Conservation (phyloP, 2,329 filamentous ascomycete genomes). For the Fusarium secorum region DNA sequence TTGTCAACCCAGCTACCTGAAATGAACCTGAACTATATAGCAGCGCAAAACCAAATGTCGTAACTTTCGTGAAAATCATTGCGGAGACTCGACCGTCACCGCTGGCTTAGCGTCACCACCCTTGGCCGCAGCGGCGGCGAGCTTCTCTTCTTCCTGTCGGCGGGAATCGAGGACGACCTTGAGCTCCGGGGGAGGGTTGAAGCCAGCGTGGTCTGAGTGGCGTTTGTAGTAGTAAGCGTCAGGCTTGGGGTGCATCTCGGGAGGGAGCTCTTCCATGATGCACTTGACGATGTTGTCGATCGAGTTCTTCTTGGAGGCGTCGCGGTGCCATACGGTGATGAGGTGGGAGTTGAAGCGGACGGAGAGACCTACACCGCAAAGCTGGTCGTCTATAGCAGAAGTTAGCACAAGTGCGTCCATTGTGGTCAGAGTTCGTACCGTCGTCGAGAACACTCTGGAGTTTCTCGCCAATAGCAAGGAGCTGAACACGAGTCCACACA, state of each 20-base stretch:
- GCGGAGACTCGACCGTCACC: constrained; percentile 40
- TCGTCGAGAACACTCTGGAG: constrained; percentile 76
- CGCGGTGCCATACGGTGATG: constrained; percentile 92
- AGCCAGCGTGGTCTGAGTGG: constrained; percentile 87
- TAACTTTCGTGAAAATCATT: constrained; percentile 37
- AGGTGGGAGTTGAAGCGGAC: constrained; percentile 90
- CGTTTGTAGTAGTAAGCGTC: constrained; percentile 86
- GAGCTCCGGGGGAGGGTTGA: constrained; percentile 69
- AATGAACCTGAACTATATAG: neutral
- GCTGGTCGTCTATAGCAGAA: constrained; percentile 71
- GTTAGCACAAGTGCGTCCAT: constrained; percentile 13
- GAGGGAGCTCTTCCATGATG: constrained; percentile 76
- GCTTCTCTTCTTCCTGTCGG: constrained; percentile 54
- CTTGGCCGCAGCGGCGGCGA: constrained; percentile 31
- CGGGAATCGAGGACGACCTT: constrained; percentile 66
- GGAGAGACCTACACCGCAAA: constrained; percentile 87
- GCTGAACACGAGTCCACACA: constrained; percentile 82
- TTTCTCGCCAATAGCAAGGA: constrained; percentile 84
- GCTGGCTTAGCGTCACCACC: constrained; percentile 38
- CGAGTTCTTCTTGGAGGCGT: constrained; percentile 80
- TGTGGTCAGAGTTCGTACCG: constrained; percentile 56
- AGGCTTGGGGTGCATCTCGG: constrained; percentile 74
- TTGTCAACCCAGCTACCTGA: constrained; percentile 9
- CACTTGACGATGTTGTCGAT: constrained; percentile 76
- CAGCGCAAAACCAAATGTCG: constrained; percentile 18